Conservation (phyloP, 148 eudicot genomes). For the Chenopodium berlandieri region DNA sequence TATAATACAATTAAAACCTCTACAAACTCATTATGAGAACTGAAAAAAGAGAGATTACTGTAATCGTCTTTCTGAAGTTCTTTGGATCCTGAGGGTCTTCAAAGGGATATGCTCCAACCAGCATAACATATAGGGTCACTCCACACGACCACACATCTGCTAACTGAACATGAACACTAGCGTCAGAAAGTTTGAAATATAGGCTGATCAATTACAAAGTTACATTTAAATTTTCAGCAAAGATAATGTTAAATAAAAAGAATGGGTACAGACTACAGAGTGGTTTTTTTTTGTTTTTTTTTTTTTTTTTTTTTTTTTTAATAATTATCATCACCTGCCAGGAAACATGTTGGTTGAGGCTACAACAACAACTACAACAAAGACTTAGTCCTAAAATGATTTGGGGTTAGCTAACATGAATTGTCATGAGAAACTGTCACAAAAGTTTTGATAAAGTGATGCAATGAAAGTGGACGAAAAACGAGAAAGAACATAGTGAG, state of each 20-base stretch:
- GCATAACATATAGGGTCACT: conserved; percentile 82
- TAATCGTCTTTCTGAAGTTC: conserved; percentile 86
- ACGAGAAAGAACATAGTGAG: no score
- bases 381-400: no score
- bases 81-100: conserved; percentile 87
- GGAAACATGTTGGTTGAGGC: background rate
- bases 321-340: background rate
- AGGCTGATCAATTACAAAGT: background rate
- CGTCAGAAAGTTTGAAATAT: background rate
- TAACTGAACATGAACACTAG: conserved; percentile 33
- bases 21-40: background rate
- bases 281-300: no score
- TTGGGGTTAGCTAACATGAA: no score
- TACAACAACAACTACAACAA: no score
- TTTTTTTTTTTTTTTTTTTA: no score
- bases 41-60: conserved; percentile 35
- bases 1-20: background rate
- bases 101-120: conserved; percentile 87
- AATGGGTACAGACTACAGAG: background rate
- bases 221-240: background rate
- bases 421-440: no score
- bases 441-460: no score
- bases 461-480: no score
- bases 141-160: conserved; percentile 95
- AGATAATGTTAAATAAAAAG: no score